phyloP scores from a whole-genome alignment of 2,329 filamentous ascomycete genomes.

The Beauveria medogensis region DNA sequence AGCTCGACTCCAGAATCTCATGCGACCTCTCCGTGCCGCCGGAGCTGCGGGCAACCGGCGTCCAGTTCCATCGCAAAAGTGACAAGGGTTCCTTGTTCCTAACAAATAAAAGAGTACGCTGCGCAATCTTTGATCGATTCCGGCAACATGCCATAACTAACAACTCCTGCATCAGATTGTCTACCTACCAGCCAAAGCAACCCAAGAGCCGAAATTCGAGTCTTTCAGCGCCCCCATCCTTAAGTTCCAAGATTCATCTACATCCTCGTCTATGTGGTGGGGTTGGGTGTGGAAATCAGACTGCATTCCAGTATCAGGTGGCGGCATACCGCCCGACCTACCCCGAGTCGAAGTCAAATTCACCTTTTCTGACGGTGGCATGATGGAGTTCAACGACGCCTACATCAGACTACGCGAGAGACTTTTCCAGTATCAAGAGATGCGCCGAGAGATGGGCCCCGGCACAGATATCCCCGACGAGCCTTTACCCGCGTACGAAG shows the following conservation, averaged over 20 bases:
- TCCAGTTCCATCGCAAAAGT: constrained; percentile 62
- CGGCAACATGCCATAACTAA: constrained; percentile 3
- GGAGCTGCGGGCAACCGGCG: constrained; percentile 50
- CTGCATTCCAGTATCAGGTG: constrained; percentile 72
- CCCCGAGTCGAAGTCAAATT: constrained; percentile 72
- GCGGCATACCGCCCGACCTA: constrained; percentile 69
- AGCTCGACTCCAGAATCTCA: constrained; percentile 69
- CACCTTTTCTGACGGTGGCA: constrained; percentile 91
- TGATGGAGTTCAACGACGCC: constrained; percentile 76
- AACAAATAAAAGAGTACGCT: constrained; percentile 74
- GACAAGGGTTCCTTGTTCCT: constrained; percentile 70
- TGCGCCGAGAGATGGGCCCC: constrained; percentile 60
- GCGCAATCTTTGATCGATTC: background rate
- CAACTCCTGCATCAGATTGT: constrained; percentile 53
- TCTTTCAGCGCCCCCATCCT: constrained; percentile 87
- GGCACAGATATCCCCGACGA: constrained; percentile 66
- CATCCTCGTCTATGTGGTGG: constrained; percentile 76
- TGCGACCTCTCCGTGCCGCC: constrained; percentile 66
- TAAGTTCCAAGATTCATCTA: constrained; percentile 77
- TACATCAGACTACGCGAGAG: constrained; percentile 82
- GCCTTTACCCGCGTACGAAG: constrained; percentile 81
- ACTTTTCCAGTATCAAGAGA: constrained; percentile 70
- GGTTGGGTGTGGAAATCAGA: constrained; percentile 84
- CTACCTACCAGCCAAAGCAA: constrained; percentile 70
- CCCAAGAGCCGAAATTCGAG: constrained; percentile 54